These are phyloP conservation scores for Bryoerythrophyllum caledonicum DNA, from an alignment of 225 moss, liverwort and hornwort genomes.

Conservation along the genomic window DNA sequence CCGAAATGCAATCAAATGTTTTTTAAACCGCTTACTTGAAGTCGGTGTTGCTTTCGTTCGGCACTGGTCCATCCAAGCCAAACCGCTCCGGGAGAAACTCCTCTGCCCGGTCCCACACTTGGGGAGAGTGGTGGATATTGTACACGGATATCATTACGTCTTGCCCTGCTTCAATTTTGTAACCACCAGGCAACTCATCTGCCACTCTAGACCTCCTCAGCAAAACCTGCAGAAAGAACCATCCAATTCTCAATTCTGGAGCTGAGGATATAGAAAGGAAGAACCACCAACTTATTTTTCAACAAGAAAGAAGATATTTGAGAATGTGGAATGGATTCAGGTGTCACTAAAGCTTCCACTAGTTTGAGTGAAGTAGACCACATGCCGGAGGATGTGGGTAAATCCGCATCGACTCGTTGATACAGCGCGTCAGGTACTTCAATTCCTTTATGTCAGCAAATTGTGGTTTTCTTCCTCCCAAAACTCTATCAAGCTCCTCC, in stretches of 20 bases:
- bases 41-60: slow-evolving; percentile 93
- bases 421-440: slow-evolving; percentile 94
- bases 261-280: slow-evolving; percentile 3
- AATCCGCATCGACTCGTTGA: slow-evolving; percentile 97
- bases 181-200: slow-evolving; percentile 92
- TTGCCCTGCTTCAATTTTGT: slow-evolving; percentile 85
- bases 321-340: no score
- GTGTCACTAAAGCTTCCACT: background rate
- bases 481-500: slow-evolving; percentile 82
- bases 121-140: slow-evolving; percentile 94
- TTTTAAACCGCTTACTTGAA: slow-evolving; percentile 49
- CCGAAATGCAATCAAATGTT: background rate
- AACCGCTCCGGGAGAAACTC: slow-evolving; percentile 95
- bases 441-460: slow-evolving; percentile 80
- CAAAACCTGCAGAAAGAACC: slow-evolving; percentile 63
- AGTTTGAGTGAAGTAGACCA: background rate
- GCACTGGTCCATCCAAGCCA: slow-evolving; percentile 74
- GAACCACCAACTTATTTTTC: background rate
- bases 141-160: slow-evolving; percentile 99
- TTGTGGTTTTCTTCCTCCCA: slow-evolving; percentile 78
- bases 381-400: slow-evolving; percentile 98
- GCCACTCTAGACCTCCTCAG: slow-evolving; percentile 73
- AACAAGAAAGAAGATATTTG: no score
- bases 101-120: slow-evolving; percentile 86
- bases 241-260: slow-evolving; percentile 6